Conservation (phyloP, 208 protist species). For the Porcisia deanei region DNA sequence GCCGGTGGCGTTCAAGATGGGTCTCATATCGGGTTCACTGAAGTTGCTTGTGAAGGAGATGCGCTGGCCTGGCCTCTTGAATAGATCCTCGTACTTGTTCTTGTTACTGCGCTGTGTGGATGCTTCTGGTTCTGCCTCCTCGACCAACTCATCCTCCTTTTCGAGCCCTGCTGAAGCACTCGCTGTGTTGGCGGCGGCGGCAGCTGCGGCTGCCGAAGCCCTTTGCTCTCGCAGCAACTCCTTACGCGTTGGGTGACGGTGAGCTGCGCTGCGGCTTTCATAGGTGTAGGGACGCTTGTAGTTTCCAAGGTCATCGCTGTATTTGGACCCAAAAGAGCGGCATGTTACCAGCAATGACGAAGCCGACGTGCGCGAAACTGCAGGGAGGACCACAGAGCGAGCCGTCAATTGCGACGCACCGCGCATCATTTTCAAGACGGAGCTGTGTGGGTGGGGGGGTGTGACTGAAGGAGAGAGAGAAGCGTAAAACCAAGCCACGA, state of each 20-base stretch:
- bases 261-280: slow-evolving; percentile 48
- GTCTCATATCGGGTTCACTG: slow-evolving; percentile 30
- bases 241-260: slow-evolving; percentile 42
- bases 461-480: not conserved
- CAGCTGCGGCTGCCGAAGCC: slow-evolving; percentile 12
- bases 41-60: slow-evolving; percentile 72
- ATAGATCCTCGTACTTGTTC: slow-evolving; percentile 54
- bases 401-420: slow-evolving; percentile 19
- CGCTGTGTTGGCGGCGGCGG: not conserved
- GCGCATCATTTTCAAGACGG: slow-evolving; percentile 37
- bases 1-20: slow-evolving; percentile 16
- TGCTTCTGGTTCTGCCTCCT: slow-evolving; percentile 12
- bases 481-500: not conserved
- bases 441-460: not conserved
- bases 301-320: slow-evolving; percentile 33
- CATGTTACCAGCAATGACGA: slow-evolving; percentile 13
- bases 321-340: slow-evolving; percentile 41
- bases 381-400: slow-evolving; percentile 8
- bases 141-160: not conserved
- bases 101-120: slow-evolving; percentile 47
- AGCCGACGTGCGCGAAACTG: slow-evolving; percentile 4
- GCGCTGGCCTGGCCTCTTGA: slow-evolving; percentile 43
- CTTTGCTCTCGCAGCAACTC: slow-evolving; percentile 33
- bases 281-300: slow-evolving; percentile 39
- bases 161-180: not conserved